A percentile compares a stretch with the other conserved stretches of the same genome.
Evolutionary conservation across 1,139 yeast species (phyloP).

Genomic region (Magnusiomyces paraingens): DNA sequence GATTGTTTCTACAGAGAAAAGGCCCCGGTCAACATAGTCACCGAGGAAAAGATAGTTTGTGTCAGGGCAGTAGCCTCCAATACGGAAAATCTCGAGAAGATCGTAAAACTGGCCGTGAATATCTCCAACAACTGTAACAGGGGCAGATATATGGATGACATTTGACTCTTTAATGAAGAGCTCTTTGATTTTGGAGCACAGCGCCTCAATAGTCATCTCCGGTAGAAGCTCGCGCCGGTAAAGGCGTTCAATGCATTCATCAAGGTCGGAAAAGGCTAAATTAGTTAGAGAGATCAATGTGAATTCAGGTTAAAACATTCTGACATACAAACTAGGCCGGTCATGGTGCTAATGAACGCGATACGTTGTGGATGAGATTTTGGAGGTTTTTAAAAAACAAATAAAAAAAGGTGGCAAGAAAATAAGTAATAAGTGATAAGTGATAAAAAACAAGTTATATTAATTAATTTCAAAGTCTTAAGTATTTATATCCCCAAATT

Average conservation of each 20-base stretch:
- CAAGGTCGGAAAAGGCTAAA: slow-evolving; percentile 40
- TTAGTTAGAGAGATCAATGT: background rate
- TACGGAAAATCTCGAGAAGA: slow-evolving; percentile 78
- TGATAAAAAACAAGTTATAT: background rate
- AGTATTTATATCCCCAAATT: background rate
- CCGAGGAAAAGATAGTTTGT: slow-evolving; percentile 91
- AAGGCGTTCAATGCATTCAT: slow-evolving; percentile 59
- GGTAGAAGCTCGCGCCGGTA: slow-evolving; percentile 60
- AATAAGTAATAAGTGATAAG: background rate
- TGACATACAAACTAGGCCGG: slow-evolving; percentile 11
- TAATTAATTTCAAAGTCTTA: background rate
- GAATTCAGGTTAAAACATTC: background rate
- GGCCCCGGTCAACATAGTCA: slow-evolving; percentile 86
- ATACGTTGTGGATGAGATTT: background rate
- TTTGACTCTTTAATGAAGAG: slow-evolving; percentile 72
- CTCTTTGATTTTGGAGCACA: slow-evolving; percentile 68
- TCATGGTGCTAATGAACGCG: slow-evolving; percentile 1
- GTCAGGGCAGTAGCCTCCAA: slow-evolving; percentile 90
- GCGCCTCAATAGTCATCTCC: slow-evolving; percentile 56
- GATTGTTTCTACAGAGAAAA: slow-evolving; percentile 88
- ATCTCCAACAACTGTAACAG: slow-evolving; percentile 97
- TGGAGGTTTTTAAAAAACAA: background rate
- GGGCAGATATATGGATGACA: slow-evolving; percentile 75
- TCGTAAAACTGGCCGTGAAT: slow-evolving; percentile 98
- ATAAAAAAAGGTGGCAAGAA: background rate